phyloP scores from a whole-genome alignment of 2,329 filamentous ascomycete species.

The Balansia obtecta region DNA sequence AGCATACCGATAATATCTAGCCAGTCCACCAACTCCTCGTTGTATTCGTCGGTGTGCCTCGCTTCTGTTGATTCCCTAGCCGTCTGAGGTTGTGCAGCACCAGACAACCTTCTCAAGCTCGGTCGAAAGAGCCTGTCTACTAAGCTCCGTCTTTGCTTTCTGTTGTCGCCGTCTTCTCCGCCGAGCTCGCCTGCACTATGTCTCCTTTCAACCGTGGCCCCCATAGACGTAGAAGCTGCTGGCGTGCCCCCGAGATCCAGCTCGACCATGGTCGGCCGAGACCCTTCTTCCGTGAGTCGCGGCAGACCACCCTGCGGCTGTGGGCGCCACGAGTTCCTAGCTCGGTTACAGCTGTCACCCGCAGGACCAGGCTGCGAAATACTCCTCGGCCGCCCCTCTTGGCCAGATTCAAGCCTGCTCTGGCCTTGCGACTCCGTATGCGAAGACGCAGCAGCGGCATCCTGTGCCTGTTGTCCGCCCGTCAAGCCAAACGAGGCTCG shows the following conservation, averaged over 20 bases:
- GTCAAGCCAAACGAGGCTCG: constrained; percentile 6
- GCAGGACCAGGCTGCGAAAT: constrained; percentile 22
- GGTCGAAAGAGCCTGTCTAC: constrained; percentile 5
- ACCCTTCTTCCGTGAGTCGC: constrained; percentile 27
- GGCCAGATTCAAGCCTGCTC: not conserved
- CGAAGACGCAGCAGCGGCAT: not conserved
- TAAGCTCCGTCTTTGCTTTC: constrained; percentile 1
- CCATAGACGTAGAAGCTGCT: constrained; percentile 15
- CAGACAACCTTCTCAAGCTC: not conserved
- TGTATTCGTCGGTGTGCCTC: constrained; percentile 21
- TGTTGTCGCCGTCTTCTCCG: not conserved
- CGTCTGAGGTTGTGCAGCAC: not conserved
- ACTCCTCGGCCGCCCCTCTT: constrained; percentile 19
- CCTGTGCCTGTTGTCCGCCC: not conserved
- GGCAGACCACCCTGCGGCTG: constrained; percentile 24
- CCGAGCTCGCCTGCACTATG: not conserved
- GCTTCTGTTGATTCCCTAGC: constrained; percentile 6
- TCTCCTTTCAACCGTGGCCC: not conserved
- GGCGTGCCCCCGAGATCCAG: constrained; percentile 11
- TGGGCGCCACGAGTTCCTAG: constrained; percentile 18
- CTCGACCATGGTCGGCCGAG: constrained; percentile 22
- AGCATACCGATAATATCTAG: constrained; percentile 26
- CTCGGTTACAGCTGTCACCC: constrained; percentile 9
- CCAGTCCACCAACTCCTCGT: constrained; percentile 27
- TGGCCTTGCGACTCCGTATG: not conserved